Base-by-base conservation (phyloP, 108 stramenopile species). In the Cyclotella baltica region DNA sequence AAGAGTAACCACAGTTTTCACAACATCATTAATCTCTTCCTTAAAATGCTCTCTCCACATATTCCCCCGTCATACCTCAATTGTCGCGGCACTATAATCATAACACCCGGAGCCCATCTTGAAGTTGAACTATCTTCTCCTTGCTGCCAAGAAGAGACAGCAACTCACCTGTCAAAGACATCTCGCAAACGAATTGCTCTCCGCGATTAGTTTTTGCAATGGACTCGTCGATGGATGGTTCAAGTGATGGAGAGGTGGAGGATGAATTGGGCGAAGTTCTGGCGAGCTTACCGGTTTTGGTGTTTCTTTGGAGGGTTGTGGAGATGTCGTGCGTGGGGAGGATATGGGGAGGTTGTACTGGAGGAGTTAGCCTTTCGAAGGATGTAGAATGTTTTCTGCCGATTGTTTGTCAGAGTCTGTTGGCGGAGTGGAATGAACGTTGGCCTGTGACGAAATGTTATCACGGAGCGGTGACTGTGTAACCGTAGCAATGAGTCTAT, bases 41-140 rank as follows among this genome's bases (percentile, higher is more conserved):
- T 18, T 22, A 36, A 36, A 62, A 20, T 16, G 35, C 31, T 27
- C 40, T 47, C 11, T 20, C 64, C 19, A 65, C 1, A 47, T 65
- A 15, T 47, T 65, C 64, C 25, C 46, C 64, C 25, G 64, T 46
- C 43, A 65, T 19, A 38, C 64, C 4, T 13, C 64, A 43, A 65
- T 46, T 5, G 64, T 46, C 43, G 43, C 64, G 1, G 64, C 64
- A 65, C 64, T n/a, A n/a, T 65, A 2, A 65, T 25, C 38, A 65
- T 27, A 1, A 46, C 64, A 10, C 64, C 64, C 23, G 23, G 43
- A 25, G 43, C 10, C 40, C 2, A 8, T 22, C 40, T 43, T 43
- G 29, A 3, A 65, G 64, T 65, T 65, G 64, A 20, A 22, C 43
- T 22, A 65, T 43, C 27, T 65, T 38, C 27, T 65, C 64, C 27